Base-by-base conservation (phyloP, 495 filamentous ascomycete genomes). In the Alectoria sarmentosa region DNA sequence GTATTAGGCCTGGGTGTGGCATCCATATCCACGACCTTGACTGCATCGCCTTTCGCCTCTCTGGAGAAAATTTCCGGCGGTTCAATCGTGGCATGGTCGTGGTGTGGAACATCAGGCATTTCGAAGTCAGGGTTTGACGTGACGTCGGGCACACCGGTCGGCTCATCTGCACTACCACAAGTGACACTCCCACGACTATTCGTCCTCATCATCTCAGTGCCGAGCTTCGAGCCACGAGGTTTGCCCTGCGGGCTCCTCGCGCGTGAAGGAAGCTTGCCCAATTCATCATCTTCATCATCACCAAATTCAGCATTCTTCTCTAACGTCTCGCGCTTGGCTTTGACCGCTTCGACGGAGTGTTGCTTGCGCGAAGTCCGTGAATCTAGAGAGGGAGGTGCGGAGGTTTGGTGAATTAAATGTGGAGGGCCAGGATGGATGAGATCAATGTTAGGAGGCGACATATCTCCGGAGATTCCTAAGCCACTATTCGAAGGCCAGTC, bases 181-280 rank as follows among this genome's bases (percentile, higher is more conserved):
- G 89, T 84, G 46, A 95, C 84, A 70, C 91, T 96, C 34, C 92
- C 92, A 63, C 90, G 86, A 64, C 90, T 94, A 73, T 96, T 95
- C 30, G 91, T 95, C 26, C 92, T 84, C 90, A 96, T 92, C 92
- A 96, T 96, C 75, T 96, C 92, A 44, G 88, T 90, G 3, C 90
- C 90, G 2, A 96, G 82, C 72, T 96, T 96, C 3, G 90, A 95
- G 37, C 81, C 87, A 32, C 78, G 80, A 38, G 71, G 65, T 26
- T 70, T 66, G 39, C 70, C 72, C 48, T 80, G 78, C 9, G 88
- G 87, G 65, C 83, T 87, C 66, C 80, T 82, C 19, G 82, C 75
- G 30, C 86, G 82, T 10, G 81, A 76, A 38, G 80, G 80, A 32
- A 79, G 70, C 62, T 83, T 78, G 13, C 89, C 90, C 15, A 95